phyloP scores from a whole-genome alignment of 768 basidiomycete genomes.

The Omphalotus guepiniiformis region DNA sequence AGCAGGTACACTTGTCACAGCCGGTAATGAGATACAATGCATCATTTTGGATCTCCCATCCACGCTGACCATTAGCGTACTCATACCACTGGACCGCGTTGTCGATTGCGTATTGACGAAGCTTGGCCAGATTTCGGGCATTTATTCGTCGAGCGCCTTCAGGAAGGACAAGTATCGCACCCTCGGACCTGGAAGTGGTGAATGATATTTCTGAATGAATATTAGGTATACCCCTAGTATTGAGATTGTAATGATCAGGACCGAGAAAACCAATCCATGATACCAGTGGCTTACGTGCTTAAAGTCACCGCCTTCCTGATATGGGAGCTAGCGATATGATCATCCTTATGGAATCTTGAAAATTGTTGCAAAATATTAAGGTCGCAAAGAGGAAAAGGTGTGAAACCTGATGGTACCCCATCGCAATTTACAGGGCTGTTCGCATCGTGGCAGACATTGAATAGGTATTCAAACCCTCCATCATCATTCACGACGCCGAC shows the following conservation, averaged over 20 bases:
- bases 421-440: not conserved
- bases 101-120: not conserved
- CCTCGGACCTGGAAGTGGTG: not conserved
- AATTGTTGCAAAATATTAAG: not conserved
- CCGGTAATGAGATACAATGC: not conserved
- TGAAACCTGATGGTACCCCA: not conserved
- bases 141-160: not conserved
- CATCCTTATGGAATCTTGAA: not conserved
- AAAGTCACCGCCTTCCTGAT: too few relatives aligned
- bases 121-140: not conserved
- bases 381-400: not conserved
- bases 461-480: not conserved
- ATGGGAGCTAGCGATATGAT: not conserved
- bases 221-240: not conserved
- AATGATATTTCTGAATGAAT: not conserved
- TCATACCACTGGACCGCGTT: not conserved
- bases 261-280: not conserved
- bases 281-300: too few relatives aligned
- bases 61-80: not conserved
- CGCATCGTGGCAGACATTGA: not conserved
- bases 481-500: not conserved
- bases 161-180: not conserved
- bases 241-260: not conserved
- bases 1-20: not conserved
- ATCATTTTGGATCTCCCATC: not conserved